Evolutionary conservation across 352 stramenopile genomes (phyloP), one percentile per base, ranked within the genome.

Genomic region (Pythium pectinolyticum): DNA sequence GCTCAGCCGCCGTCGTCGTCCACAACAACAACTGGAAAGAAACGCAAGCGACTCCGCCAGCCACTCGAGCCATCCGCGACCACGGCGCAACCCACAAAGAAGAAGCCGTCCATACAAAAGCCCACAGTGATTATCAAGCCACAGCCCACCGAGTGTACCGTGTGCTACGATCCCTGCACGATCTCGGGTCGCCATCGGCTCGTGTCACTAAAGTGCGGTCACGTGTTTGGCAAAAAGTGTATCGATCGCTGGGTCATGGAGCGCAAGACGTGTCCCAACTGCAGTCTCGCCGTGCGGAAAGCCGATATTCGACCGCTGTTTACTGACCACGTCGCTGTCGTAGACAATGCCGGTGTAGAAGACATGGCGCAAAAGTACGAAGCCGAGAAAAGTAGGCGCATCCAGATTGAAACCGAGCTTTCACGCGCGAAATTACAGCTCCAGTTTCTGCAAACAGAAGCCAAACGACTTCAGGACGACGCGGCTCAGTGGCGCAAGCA

Each of bases 101-200:
- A 46, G 9, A 56, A 51, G 14, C 31, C 30, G 39, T 24, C 46
- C 5, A 15, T 31, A 24, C 22, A 25, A 12, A 61, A 64, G 49
- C 63, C 63, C 5, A 59, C 53, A 20, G 67, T 78, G 8, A 61
- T 77, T n/a, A 37, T 67, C 49, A 80, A 78, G 59, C 22, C 75
- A 3, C 69, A 89, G 61, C 61, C 83, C 7, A 90, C 80, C 3
- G 84, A 93, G 70, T 93, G 84, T 55, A 77, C 80, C 1, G 77
- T 93, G 24, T 93, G 84, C 71, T 90, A 80, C 61, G 84, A 93
- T 31, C 65, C 71, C 27, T 93, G 84, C 60, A 87, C 77, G 11
- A 61, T 80, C 6, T 43, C 72, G 8, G 84, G 84, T 0, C 61
- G 70, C n/a, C 84, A 93, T 56, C 82, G 84, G 1, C 76, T 93